Percentiles rank a stretch among this genome's conserved stretches.
phyloP scores from a whole-genome alignment of 2,329 filamentous ascomycete species.

The Colletotrichum theobromicola region DNA sequence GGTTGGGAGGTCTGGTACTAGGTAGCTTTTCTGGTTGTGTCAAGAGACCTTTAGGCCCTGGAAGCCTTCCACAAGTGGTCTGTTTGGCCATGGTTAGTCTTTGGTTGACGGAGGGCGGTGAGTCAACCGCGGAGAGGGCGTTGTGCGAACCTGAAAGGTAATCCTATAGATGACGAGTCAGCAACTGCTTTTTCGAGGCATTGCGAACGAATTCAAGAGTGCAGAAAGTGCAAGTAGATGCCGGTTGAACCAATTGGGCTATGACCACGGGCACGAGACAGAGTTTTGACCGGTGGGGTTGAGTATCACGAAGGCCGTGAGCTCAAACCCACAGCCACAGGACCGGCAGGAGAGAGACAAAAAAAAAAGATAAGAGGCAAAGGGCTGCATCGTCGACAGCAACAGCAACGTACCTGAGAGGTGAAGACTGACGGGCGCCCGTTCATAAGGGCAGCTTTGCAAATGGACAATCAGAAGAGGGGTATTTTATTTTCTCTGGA shows the following conservation, averaged over 20 bases:
- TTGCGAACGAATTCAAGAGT: not conserved
- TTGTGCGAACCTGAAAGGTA: constrained; percentile 73
- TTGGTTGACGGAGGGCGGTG: constrained; percentile 37
- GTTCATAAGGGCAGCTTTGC: constrained; percentile 78
- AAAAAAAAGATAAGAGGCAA: not conserved
- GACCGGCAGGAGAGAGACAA: not conserved
- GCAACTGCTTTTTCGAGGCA: constrained; percentile 29
- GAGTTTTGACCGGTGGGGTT: constrained; percentile 11
- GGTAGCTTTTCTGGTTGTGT: not conserved
- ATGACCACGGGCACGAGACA: constrained; percentile 4
- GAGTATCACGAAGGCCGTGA: constrained; percentile 10
- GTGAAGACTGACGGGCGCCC: constrained; percentile 84
- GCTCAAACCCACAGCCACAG: not conserved
- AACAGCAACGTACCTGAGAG: constrained; percentile 71
- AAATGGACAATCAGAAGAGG: constrained; percentile 34
- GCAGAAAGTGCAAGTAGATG: not conserved
- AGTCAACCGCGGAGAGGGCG: constrained; percentile 37
- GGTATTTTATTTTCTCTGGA: constrained; percentile 19
- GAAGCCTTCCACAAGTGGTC: constrained; percentile 61
- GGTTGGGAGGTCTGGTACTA: not conserved
- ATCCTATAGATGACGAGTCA: constrained; percentile 61
- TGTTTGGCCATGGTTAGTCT: constrained; percentile 36
- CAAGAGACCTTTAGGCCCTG: constrained; percentile 45
- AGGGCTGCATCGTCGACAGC: not conserved
- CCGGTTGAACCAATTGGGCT: constrained; percentile 2